Percentiles rank a stretch among this genome's conserved stretches.
Conservation (phyloP, 78 protist species). For the Polysphondylium violaceum region DNA sequence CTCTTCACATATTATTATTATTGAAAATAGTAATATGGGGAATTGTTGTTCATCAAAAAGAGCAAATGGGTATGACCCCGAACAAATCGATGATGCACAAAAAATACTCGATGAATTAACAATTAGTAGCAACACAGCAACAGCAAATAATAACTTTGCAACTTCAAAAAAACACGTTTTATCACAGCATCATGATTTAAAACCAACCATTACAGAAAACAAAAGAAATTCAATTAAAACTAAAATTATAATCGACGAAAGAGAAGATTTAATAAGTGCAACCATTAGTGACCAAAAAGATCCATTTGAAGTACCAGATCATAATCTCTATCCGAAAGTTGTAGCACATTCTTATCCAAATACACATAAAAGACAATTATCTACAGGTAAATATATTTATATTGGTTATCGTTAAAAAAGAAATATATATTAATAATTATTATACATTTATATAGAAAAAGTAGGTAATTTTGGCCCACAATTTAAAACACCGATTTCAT, state of each 20-base stretch:
- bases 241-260: conserved; percentile 4
- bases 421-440: background rate
- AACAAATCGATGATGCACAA: background rate
- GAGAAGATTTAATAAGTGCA: conserved; percentile 24
- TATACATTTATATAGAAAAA: conserved; percentile 22
- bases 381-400: conserved; percentile 21
- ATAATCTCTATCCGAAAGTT: conserved; percentile 4
- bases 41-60: conserved; percentile 55
- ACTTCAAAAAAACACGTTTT: too few species aligned
- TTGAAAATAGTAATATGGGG: conserved; percentile 23
- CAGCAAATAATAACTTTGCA: background rate
- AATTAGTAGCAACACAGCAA: background rate
- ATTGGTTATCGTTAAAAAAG: conserved; percentile 8
- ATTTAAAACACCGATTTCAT: conserved; percentile 64
- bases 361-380: conserved; percentile 61
- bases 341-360: conserved; percentile 23
- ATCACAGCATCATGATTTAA: too few species aligned
- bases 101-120: background rate
- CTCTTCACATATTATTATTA: too few species aligned
- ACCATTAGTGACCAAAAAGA: conserved; percentile 22
- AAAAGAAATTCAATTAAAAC: conserved; percentile 28
- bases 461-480: conserved; percentile 65
- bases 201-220: background rate
- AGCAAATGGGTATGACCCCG: conserved; percentile 13
- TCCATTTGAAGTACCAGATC: background rate